These are phyloP conservation scores for Pseudomonodictys pantanalensis DNA, from an alignment of 495 filamentous ascomycete species.

Conservation along the genomic window DNA sequence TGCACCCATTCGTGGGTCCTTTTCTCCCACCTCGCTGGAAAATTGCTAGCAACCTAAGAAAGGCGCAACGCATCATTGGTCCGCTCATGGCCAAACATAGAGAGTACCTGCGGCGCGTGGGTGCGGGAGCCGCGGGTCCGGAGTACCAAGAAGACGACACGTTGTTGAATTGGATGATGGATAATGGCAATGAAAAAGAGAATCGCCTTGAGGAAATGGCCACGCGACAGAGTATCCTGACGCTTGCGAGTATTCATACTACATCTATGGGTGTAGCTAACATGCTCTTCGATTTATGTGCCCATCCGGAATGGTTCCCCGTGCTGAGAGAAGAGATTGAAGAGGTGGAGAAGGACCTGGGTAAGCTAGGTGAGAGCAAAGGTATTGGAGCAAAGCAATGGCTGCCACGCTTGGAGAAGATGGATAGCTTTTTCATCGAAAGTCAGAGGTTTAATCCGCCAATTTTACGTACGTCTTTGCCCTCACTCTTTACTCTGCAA, in stretches of 20 bases:
- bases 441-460: constrained; percentile 45
- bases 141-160: constrained; percentile 12
- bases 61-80: constrained; percentile 15
- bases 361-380: constrained; percentile 22
- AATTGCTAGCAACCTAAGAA: constrained; percentile 5
- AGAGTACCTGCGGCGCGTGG: background rate
- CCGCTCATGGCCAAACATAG: constrained; percentile 17
- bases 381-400: constrained; percentile 43
- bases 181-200: constrained; percentile 19
- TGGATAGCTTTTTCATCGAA: constrained; percentile 59
- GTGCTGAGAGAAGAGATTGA: constrained; percentile 54
- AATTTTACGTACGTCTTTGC: constrained; percentile 41
- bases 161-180: constrained; percentile 27
- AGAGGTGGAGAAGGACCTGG: constrained; percentile 37
- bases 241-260: constrained; percentile 25
- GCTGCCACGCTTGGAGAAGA: constrained; percentile 46
- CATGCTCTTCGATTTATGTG: constrained; percentile 48
- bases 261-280: constrained; percentile 21
- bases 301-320: constrained; percentile 47
- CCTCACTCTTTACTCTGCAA: background rate
- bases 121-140: background rate
- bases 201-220: constrained; percentile 1
- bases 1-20: constrained; percentile 16
- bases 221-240: constrained; percentile 15
- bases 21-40: constrained; percentile 5